Percentiles rank a stretch among this genome's conserved stretches.
Evolutionary conservation across 140 eudicot species (phyloP).

Genomic region (Oenanthe javanica): DNA sequence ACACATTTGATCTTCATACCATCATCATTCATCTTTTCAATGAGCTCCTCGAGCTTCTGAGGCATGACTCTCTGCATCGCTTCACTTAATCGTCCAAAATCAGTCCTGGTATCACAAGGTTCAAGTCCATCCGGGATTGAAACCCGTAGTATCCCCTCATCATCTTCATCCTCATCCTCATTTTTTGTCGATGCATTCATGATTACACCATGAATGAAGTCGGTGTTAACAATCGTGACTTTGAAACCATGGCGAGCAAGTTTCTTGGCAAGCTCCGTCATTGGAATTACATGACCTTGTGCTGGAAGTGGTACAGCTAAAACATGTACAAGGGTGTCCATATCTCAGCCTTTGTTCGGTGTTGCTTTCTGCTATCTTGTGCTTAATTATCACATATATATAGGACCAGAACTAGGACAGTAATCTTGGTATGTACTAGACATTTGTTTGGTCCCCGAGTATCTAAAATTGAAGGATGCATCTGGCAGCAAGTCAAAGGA

Average conservation of each 20-base stretch:
- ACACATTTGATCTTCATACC: neutral
- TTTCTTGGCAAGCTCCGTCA: conserved; percentile 8
- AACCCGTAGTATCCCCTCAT: neutral
- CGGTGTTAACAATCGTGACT: neutral
- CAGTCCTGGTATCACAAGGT: neutral
- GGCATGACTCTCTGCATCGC: conserved; percentile 3
- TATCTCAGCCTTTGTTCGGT: neutral
- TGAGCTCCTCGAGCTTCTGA: neutral
- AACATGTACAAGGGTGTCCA: neutral
- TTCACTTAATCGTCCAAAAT: neutral
- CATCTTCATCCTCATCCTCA: neutral
- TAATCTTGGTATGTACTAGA: neutral
- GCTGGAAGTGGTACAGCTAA: conserved; percentile 1
- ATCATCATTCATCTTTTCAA: neutral
- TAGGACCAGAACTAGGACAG: neutral
- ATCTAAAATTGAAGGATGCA: neutral
- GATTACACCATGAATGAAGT: neutral
- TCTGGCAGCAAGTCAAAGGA: neutral
- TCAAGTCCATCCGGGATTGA: conserved; percentile 2
- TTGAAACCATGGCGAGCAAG: neutral
- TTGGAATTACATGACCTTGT: conserved; percentile 1
- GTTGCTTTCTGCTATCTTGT: neutral
- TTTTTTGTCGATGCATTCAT: conserved; percentile 1
- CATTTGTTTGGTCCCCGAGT: conserved; percentile 2
- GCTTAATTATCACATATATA: neutral